A percentile compares a stretch with the other conserved stretches of the same genome.
Evolutionary conservation across 106 monocot genomes (phyloP).

Genomic region (Triglochin maritima): DNA sequence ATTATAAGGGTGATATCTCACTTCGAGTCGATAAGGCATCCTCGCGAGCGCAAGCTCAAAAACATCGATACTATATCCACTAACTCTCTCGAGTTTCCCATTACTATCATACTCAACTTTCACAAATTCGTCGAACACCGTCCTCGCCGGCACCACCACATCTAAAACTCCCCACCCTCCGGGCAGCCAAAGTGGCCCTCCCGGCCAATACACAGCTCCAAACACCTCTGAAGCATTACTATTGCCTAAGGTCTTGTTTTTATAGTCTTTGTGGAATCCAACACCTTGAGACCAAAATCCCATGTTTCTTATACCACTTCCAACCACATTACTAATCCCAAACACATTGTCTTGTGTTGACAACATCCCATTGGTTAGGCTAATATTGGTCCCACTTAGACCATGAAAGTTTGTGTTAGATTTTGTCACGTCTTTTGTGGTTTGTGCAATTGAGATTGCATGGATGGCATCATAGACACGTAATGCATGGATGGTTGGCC

Average conservation of each 20-base stretch:
- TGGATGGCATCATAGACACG: not conserved
- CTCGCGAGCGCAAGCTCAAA: slow-evolving; percentile 4
- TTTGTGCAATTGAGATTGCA: not conserved
- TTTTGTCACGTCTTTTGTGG: not conserved
- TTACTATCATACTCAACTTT: not conserved
- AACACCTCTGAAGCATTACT: slow-evolving; percentile 3
- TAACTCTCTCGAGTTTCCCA: not conserved
- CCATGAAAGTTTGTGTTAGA: not conserved
- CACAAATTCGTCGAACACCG: slow-evolving; percentile 16
- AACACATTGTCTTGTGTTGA: not conserved
- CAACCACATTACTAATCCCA: not conserved
- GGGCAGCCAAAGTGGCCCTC: slow-evolving; percentile 4
- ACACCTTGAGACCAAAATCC: slow-evolving; percentile 11
- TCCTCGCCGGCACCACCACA: slow-evolving; percentile 5
- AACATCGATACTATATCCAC: slow-evolving; percentile 17
- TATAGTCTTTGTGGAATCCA: slow-evolving; percentile 6
- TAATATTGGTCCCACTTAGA: not conserved
- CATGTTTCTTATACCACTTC: slow-evolving; percentile 13
- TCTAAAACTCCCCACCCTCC: slow-evolving; percentile 14
- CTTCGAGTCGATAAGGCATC: slow-evolving; percentile 8
- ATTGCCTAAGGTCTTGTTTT: not conserved
- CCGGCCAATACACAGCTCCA: slow-evolving; percentile 19
- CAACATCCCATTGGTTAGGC: not conserved
- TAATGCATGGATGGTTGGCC: not conserved
- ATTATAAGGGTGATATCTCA: slow-evolving; percentile 4